Conservation (phyloP, 2,329 filamentous ascomycete species). For the Scedosporium minutisporum region DNA sequence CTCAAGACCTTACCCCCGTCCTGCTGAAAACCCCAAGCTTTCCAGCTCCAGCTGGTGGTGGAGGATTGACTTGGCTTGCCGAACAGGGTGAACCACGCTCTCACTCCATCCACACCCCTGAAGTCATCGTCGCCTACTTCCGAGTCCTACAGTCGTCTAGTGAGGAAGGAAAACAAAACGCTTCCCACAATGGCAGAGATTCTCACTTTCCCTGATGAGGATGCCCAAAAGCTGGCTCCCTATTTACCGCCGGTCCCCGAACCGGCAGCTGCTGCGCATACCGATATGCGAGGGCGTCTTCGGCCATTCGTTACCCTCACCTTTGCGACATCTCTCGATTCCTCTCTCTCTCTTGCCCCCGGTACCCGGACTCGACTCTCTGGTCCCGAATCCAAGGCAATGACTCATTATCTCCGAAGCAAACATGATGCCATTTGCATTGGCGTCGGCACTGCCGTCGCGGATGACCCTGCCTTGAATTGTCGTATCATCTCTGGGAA, state of each 20-base stretch:
- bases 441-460: conserved; percentile 72
- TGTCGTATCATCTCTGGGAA: conserved; percentile 58
- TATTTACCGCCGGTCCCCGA: conserved; percentile 19
- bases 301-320: conserved; percentile 65
- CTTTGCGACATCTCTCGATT: conserved; percentile 85
- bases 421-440: conserved; percentile 77
- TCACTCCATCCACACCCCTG: neutral
- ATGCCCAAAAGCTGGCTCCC: conserved; percentile 22
- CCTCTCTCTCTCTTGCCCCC: conserved; percentile 63
- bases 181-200: neutral
- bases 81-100: too few relatives aligned
- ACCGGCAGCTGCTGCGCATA: neutral
- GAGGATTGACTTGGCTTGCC: too few relatives aligned
- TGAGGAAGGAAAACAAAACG: too few relatives aligned
- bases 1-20: too few relatives aligned
- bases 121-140: conserved; percentile 26
- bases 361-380: conserved; percentile 78
- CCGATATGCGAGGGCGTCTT: neutral
- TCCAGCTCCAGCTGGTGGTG: too few relatives aligned
- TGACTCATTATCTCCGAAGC: conserved; percentile 85
- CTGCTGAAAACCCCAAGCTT: too few relatives aligned
- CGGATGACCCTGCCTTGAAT: conserved; percentile 80
- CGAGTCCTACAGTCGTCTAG: too few relatives aligned
- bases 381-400: conserved; percentile 72
- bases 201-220: neutral